Evolutionary conservation across 2,329 filamentous ascomycete genomes (phyloP).

Genomic region (Fusarium sp.): DNA sequence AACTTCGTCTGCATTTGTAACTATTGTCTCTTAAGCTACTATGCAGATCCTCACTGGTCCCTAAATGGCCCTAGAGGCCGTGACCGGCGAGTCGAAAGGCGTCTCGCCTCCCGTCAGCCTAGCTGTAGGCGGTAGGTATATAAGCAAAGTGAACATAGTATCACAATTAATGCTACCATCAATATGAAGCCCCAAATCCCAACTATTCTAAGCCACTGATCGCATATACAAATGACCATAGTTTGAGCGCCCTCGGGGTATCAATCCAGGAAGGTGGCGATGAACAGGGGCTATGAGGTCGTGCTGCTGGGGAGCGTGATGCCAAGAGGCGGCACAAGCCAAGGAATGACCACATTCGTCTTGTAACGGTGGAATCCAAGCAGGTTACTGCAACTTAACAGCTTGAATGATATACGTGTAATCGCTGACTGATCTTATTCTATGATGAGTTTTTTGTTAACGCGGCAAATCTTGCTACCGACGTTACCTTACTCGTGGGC

Average conservation of each 20-base stretch:
- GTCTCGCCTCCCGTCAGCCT: too few relatives aligned
- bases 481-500: not conserved
- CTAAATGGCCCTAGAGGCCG: too few relatives aligned
- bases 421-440: not conserved
- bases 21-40: too few relatives aligned
- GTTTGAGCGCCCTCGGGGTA: not conserved
- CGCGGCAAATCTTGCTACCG: not conserved
- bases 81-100: too few relatives aligned
- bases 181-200: slow-evolving; percentile 6
- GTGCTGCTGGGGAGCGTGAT: slow-evolving; percentile 3
- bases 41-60: too few relatives aligned
- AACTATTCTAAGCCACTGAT: not conserved
- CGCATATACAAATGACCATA: slow-evolving; percentile 27
- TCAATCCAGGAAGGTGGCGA: slow-evolving; percentile 9
- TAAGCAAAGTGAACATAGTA: not conserved
- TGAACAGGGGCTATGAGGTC: slow-evolving; percentile 19
- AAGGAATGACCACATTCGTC: too few relatives aligned
- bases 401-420: not conserved
- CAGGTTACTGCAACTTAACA: too few relatives aligned
- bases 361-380: too few relatives aligned
- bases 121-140: too few relatives aligned
- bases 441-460: not conserved
- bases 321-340: too few relatives aligned
- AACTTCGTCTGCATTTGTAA: too few relatives aligned
- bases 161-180: slow-evolving; percentile 13